phyloP scores from a whole-genome alignment of 768 basidiomycete species.

The Cystobasidium tubakii region DNA sequence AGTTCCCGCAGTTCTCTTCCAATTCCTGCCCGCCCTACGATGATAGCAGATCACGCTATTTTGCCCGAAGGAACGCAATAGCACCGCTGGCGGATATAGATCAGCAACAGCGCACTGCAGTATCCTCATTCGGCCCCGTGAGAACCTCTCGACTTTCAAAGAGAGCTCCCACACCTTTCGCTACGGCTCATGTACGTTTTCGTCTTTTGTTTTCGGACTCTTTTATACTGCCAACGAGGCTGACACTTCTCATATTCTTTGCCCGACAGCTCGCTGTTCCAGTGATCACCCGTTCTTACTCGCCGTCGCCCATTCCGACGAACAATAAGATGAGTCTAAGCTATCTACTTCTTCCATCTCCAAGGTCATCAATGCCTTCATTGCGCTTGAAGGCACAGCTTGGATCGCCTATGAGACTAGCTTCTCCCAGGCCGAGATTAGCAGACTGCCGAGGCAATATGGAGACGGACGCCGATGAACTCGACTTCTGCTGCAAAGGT shows the following conservation, averaged over 20 bases:
- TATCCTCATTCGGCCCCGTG: not conserved
- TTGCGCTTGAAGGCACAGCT: not conserved
- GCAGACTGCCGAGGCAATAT: not conserved
- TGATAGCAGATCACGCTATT: not conserved
- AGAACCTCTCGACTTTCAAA: not conserved
- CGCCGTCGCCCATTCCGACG: not conserved
- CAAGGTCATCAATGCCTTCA: not conserved
- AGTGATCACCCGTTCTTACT: not conserved
- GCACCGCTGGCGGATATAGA: not conserved
- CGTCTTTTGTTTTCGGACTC: too few relatives aligned
- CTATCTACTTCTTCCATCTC: not conserved
- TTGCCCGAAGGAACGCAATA: not conserved
- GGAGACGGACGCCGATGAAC: slow-evolving; percentile 21
- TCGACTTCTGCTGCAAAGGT: slow-evolving; percentile 34
- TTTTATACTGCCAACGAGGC: too few relatives aligned
- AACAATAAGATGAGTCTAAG: not conserved
- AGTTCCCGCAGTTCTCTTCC: not conserved
- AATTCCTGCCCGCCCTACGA: not conserved
- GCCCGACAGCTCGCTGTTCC: not conserved
- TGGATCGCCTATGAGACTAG: not conserved
- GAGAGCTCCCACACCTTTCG: not conserved
- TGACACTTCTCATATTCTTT: not conserved
- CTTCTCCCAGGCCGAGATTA: not conserved
- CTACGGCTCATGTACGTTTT: not conserved
- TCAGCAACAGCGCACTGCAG: not conserved